Conservation (phyloP, 495 filamentous ascomycete species). For the Neurospora tetrasperma region DNA sequence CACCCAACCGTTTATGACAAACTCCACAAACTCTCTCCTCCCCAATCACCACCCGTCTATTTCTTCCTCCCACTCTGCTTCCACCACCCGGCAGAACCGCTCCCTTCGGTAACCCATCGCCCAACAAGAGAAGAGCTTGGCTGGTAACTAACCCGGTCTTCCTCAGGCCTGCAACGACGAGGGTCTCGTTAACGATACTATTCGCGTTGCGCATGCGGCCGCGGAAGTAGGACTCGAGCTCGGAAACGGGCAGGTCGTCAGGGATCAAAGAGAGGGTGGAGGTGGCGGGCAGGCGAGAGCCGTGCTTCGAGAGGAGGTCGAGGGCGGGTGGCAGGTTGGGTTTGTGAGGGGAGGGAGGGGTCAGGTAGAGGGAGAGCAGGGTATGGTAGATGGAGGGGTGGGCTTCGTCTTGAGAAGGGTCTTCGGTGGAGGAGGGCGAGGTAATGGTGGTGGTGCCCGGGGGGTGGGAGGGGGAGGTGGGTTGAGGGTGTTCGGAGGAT, state of each 20-base stretch:
- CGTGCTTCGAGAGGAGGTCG: slow-evolving; percentile 79
- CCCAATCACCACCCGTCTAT: slow-evolving; percentile 63
- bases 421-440: slow-evolving; percentile 28
- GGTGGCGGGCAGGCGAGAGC: slow-evolving; percentile 77
- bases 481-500: slow-evolving; percentile 31
- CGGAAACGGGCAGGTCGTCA: slow-evolving; percentile 57
- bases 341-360: slow-evolving; percentile 63
- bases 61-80: slow-evolving; percentile 49
- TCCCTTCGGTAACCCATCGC: slow-evolving; percentile 41
- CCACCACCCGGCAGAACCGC: slow-evolving; percentile 30
- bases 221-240: slow-evolving; percentile 85
- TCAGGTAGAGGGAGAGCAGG: slow-evolving; percentile 81
- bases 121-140: slow-evolving; percentile 60
- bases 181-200: slow-evolving; percentile 62
- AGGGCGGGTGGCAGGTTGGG: slow-evolving; percentile 72
- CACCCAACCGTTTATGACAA: slow-evolving; percentile 85
- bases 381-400: slow-evolving; percentile 78
- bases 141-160: slow-evolving; percentile 62
- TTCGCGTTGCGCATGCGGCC: slow-evolving; percentile 85
- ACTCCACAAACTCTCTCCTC: slow-evolving; percentile 86
- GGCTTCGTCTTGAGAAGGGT: slow-evolving; percentile 39
- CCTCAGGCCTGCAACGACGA: slow-evolving; percentile 62
- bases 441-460: background rate
- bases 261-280: slow-evolving; percentile 83
- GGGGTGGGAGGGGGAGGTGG: slow-evolving; percentile 18